Percentiles rank a stretch among this genome's conserved stretches.
phyloP scores from a whole-genome alignment of 768 basidiomycete species.

The Cystofilobasidium bisporidii region DNA sequence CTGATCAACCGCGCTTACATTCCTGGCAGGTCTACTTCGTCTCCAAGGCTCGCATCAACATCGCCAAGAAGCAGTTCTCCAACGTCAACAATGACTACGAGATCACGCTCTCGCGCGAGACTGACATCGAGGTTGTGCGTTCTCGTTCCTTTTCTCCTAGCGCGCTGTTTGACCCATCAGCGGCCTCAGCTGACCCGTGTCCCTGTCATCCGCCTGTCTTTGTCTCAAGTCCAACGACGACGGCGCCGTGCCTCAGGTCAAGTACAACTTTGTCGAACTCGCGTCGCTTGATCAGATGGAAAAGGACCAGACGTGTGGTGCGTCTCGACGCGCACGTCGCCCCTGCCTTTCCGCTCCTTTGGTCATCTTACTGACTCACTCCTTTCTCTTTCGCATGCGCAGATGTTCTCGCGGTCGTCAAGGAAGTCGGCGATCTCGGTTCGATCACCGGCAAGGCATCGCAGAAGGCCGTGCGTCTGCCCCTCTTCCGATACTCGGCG shows the following conservation, averaged over 20 bases:
- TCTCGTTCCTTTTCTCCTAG: not conserved
- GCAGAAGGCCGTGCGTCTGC: slow-evolving; percentile 52
- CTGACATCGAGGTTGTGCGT: slow-evolving; percentile 67
- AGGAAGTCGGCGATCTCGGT: slow-evolving; percentile 58
- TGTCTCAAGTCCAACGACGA: slow-evolving; percentile 63
- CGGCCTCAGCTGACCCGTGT: not conserved
- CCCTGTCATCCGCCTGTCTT: not conserved
- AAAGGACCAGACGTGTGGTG: slow-evolving; percentile 79
- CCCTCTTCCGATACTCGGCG: no score
- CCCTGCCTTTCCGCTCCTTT: no score
- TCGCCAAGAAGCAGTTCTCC: slow-evolving; percentile 94
- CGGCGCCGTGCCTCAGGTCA: slow-evolving; percentile 63
- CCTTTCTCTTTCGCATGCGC: not conserved
- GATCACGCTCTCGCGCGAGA: slow-evolving; percentile 69
- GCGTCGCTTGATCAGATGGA: slow-evolving; percentile 52
- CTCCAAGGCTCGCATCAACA: slow-evolving; percentile 79
- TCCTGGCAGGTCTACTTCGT: slow-evolving; percentile 65
- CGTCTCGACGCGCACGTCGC: no score
- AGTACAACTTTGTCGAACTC: slow-evolving; percentile 70
- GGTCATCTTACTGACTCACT: no score
- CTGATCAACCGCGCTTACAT: no score
- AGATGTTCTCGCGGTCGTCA: slow-evolving; percentile 85
- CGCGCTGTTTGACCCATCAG: no score
- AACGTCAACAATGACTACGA: slow-evolving; percentile 88
- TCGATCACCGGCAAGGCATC: slow-evolving; percentile 68